phyloP scores from a whole-genome alignment of 345 rosid species.

The Sonneratia alba region DNA sequence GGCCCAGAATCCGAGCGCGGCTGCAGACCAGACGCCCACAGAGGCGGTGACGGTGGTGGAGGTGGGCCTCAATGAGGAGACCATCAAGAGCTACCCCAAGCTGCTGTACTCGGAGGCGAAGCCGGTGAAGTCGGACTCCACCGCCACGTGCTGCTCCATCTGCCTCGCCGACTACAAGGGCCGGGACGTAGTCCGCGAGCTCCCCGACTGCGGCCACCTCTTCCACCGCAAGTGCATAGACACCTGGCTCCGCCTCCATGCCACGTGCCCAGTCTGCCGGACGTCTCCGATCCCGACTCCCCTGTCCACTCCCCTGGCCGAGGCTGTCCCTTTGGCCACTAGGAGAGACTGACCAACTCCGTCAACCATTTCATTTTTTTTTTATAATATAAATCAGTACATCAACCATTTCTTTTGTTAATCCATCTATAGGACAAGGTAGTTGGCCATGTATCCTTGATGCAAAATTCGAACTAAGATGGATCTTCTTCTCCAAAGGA shows the following conservation, averaged over 20 bases:
- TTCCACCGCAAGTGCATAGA: constrained; percentile 28
- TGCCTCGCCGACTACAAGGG: constrained; percentile 27
- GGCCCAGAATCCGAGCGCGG: background rate
- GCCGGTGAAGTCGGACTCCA: constrained; percentile 2
- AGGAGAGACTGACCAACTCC: constrained; percentile 6
- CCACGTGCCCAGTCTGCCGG: constrained; percentile 32
- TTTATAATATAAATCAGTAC: constrained; percentile 11
- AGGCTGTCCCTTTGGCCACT: constrained; percentile 14
- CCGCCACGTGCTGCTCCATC: constrained; percentile 23
- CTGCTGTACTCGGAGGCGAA: constrained; percentile 18
- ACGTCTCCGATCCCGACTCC: constrained; percentile 19
- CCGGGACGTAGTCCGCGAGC: constrained; percentile 19
- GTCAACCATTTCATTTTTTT: too few relatives aligned
- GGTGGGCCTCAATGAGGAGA: constrained; percentile 22
- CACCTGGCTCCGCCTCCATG: constrained; percentile 25
- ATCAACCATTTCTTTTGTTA: background rate
- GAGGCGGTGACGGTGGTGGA: constrained; percentile 4
- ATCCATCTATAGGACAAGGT: too few relatives aligned
- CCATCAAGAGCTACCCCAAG: constrained; percentile 26
- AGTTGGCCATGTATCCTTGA: background rate
- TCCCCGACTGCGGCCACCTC: constrained; percentile 27
- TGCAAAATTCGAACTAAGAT: too few relatives aligned
- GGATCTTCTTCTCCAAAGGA: too few relatives aligned
- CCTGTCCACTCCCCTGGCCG: constrained; percentile 11
- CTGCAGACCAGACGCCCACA: background rate